Evolutionary conservation across 2,329 filamentous ascomycete species (phyloP), one percentile per base, ranked within the genome.

Genomic region (Pseudofabraea citricarpa): DNA sequence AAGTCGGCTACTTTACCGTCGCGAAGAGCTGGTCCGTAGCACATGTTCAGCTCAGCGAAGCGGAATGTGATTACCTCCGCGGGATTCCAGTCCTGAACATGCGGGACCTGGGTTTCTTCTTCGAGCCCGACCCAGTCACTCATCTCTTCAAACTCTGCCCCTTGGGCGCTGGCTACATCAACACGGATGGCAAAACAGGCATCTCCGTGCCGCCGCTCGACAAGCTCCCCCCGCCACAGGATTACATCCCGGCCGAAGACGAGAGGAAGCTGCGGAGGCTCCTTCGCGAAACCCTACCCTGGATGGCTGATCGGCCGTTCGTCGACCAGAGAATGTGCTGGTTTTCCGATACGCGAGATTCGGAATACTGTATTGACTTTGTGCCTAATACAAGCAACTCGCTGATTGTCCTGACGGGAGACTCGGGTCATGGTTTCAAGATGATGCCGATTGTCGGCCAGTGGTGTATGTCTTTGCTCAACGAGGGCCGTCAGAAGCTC

Each of bases 61-160:
- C 67, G 2, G 73, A 76, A 54, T 64, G 65, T 0, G 63, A 68
- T 22, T 60, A 60, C 19, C 63, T 75, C 5, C 65, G 70, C 20
- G 69, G 70, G 4, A 69, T 75, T 19, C 72, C 73, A 0, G 67
- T 72, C 1, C 70, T 67, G 4, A 73, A 75, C 42, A 65, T 69
- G 2, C 65, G 72, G n/a, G 72, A 76, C 46, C 58, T 75, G 7
- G 72, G 72, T 1, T 75, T 75, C 58, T 72, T 73, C 56, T 75
- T 76, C 47, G 72, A 75, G 51, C 72, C 73, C 1, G 72, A 75
- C 49, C 69, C 69, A 1, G 63, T 64, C 46, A 73, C 71, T 0
- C 64, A 65, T 12, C 52, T 75, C 15, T 58, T 75, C 44, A 75
- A 76, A 58, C 52, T 75, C 7, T 75, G 71, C 48, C 71, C 71